A percentile compares a stretch with the other conserved stretches of the same genome.
phyloP scores from a whole-genome alignment of 306 rosid species.

The Begonia masoniana region DNA sequence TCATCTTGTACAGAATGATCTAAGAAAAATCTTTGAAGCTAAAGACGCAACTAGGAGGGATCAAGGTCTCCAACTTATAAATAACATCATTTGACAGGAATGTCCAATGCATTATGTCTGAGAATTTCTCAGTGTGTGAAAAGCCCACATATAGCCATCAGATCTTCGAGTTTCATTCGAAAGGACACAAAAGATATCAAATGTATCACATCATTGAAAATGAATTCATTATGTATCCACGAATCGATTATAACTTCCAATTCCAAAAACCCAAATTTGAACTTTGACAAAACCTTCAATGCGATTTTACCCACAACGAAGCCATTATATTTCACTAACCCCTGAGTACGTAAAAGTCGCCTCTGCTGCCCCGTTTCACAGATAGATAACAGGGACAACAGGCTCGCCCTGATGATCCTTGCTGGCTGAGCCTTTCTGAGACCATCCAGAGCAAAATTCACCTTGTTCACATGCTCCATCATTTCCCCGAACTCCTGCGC shows the following conservation, averaged over 20 bases:
- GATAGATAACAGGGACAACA: conserved; percentile 62
- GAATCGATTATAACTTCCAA: not conserved
- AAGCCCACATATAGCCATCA: too few relatives aligned
- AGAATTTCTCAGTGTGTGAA: too few relatives aligned
- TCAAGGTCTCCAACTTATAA: too few relatives aligned
- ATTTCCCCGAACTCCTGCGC: conserved; percentile 99
- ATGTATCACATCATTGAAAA: too few relatives aligned
- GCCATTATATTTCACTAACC: conserved; percentile 27
- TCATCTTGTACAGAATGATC: too few relatives aligned
- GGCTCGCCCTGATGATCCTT: conserved; percentile 91
- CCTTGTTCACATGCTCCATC: conserved; percentile 99
- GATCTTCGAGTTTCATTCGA: too few relatives aligned
- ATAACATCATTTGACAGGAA: too few relatives aligned
- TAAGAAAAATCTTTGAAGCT: too few relatives aligned
- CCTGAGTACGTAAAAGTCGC: conserved; percentile 80
- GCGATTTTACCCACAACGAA: conserved; percentile 4
- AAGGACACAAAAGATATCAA: too few relatives aligned
- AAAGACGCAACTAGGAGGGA: too few relatives aligned
- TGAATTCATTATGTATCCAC: too few relatives aligned
- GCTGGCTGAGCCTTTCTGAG: conserved; percentile 70
- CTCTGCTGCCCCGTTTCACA: conserved; percentile 76
- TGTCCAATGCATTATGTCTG: too few relatives aligned
- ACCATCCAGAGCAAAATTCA: conserved; percentile 92
- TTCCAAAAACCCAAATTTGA: not conserved
- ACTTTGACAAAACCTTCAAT: not conserved